Base-by-base conservation (phyloP, 768 basidiomycete species). In the Mycena galopus region DNA sequence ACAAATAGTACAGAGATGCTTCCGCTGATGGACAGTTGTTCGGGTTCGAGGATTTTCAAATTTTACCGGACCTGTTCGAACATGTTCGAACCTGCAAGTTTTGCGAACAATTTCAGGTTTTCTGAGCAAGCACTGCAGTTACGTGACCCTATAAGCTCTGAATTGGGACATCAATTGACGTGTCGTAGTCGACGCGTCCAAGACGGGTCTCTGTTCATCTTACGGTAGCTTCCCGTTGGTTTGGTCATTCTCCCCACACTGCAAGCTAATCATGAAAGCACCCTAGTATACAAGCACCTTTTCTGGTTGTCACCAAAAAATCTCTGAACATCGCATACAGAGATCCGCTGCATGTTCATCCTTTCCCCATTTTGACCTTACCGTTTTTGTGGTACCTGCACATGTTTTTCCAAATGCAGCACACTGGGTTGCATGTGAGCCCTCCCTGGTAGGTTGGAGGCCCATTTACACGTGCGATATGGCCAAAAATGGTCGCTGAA, bases 121-220 rank as follows among this genome's bases (percentile, higher is more conserved):
- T 51, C 50, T 51, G 16, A 23, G 50, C n/a, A n/a, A 51, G 25
- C 50, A 51, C 50, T 51, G 50, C 50, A 51, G 50, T 51, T 23
- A 23, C 50, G 50, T 51, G 50, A 51, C 50, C n/a, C n/a, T 51
- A n/a, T 51, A 51, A 23, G 50, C 50, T 4, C 25, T 51, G n/a
- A 51, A 23, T 51, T 7, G 35, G 35, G 50, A 51, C n/a, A 51
- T 51, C 50, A 51, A 51, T 51, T 51, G n/a, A 51, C n/a, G 50
- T 51, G 35, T 35, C 35, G 35, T 12, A 12, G 35, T 35, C 35
- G 35, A 35, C 35, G 35, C 35, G n/a, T n/a, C n/a, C n/a, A n/a
- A n/a, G n/a, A n/a, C n/a, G n/a, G n/a, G n/a, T n/a, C 50, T 51
- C 50, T 51, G 50, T 51, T 51, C n/a, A 51, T 51, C 50, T n/a